Evolutionary conservation across 805 yeast species (phyloP), one percentile per base, ranked within the genome.

Genomic region (Yamadazyma sp.): DNA sequence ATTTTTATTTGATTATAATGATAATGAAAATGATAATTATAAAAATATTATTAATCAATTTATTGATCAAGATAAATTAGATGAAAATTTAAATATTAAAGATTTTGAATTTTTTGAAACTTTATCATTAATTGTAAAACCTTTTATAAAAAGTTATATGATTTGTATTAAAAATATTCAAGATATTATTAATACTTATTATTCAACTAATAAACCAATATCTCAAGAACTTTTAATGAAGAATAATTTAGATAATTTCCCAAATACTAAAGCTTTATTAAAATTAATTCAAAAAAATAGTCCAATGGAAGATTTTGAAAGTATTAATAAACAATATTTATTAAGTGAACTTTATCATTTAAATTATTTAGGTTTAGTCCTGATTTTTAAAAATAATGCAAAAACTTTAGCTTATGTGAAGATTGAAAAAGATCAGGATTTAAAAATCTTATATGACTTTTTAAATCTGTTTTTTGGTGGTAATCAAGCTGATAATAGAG

Each of bases 1-100:
- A 48, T 67, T 67, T 39, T 55, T 67, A 36, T 65, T 67, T 41
- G 73, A 66, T 40, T 59, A 66, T 45, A 56, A 65, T 44, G 55
- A 55, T 31, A 59, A 63, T 37, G 40, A 45, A 21, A 43, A 55
- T 23, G 60, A 57, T 35, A 54, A 52, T 11, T 49, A 61, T 27
- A 44, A 56, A 2, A 42, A 40, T 31, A 55, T 67, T 8, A 52
- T 66, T 36, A 35, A 51, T 12, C 58, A 51, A 19, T 48, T 31
- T 21, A 31, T 31, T 23, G 40, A 38, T 8, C 49, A 42, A 4
- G 55, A 52, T 13, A 45, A 44, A 14, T 25, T 44, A 7, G 41
- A 45, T 11, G 44, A 39, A 3, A 32, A 39, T 11, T 54, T 48
- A 30, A 39, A 46, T 18, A 44, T 60, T 1, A 24, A 46, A 2